phyloP scores from a whole-genome alignment of 805 yeast genomes.

The Metschnikowia santaceciliae region DNA sequence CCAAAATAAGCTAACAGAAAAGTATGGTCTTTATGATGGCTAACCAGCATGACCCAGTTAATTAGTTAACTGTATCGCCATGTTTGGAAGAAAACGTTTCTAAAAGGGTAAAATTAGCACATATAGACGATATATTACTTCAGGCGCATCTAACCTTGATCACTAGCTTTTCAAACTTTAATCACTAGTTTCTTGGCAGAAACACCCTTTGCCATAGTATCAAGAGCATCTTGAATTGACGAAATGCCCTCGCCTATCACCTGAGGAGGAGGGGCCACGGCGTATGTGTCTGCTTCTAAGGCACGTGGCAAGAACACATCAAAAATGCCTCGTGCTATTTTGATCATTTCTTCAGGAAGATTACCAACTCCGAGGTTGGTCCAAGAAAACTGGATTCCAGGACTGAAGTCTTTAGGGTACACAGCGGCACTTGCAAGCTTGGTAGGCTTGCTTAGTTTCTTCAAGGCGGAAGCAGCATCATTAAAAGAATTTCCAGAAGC shows the following conservation, averaged over 20 bases:
- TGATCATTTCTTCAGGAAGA: conserved; percentile 1
- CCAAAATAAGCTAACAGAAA: too few relatives aligned
- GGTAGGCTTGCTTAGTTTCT: neutral
- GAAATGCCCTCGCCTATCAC: conserved; percentile 7
- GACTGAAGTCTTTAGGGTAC: conserved; percentile 6
- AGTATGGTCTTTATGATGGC: too few relatives aligned
- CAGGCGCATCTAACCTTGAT: too few relatives aligned
- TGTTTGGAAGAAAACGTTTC: too few relatives aligned
- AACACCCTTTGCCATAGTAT: conserved; percentile 5
- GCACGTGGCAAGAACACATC: conserved; percentile 4
- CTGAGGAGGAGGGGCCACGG: conserved; percentile 3
- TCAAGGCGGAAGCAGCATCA: conserved; percentile 5
- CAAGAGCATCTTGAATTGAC: conserved; percentile 5
- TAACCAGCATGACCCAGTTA: too few relatives aligned
- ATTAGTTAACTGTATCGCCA: too few relatives aligned
- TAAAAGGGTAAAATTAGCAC: too few relatives aligned
- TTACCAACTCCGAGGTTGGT: conserved; percentile 5
- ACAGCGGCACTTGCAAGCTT: conserved; percentile 8
- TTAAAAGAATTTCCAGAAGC: conserved; percentile 8
- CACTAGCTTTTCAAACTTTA: conserved; percentile 3
- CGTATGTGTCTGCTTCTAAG: neutral
- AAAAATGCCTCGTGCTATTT: neutral
- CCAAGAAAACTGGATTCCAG: conserved; percentile 6
- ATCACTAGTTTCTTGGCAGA: conserved; percentile 10
- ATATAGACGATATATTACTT: too few relatives aligned